Percentiles rank a stretch among this genome's conserved stretches.
These are phyloP conservation scores for Eimeria praecox DNA, from an alignment of 169 alveolate genomes.

Conservation along the genomic window DNA sequence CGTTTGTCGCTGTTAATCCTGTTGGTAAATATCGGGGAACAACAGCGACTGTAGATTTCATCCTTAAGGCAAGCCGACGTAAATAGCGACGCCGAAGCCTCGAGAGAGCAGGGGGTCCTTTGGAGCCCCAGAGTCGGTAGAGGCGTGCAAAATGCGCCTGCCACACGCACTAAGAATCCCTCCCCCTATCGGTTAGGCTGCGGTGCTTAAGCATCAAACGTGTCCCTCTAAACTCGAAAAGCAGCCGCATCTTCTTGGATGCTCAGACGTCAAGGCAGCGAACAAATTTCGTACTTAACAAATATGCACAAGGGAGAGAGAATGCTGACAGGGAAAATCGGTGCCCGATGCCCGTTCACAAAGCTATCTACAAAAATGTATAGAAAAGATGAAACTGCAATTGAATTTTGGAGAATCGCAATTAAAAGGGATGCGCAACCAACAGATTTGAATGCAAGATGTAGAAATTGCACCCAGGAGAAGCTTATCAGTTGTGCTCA, in stretches of 20 bases:
- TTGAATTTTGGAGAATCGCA: background rate
- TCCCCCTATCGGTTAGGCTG: background rate
- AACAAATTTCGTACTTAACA: background rate
- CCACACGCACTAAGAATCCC: background rate
- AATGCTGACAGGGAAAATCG: background rate
- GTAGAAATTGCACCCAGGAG: background rate
- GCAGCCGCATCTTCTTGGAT: background rate
- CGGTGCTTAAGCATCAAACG: background rate
- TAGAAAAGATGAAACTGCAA: background rate
- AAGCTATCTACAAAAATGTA: background rate
- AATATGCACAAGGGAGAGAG: background rate
- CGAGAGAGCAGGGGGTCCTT: constrained; percentile 27
- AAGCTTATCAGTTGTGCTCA: background rate
- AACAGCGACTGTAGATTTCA: background rate
- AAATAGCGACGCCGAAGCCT: constrained; percentile 64
- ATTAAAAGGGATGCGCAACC: background rate
- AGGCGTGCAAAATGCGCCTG: constrained; percentile 11
- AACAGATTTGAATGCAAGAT: background rate
- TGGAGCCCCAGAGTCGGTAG: constrained; percentile 15
- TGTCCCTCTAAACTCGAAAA: background rate
- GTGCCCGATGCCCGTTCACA: background rate
- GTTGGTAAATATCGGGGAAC: background rate
- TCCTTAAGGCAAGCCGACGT: background rate
- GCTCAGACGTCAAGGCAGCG: background rate
- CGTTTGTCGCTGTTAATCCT: background rate